These are phyloP conservation scores for Fusarium sp. DNA, from an alignment of 2,329 filamentous ascomycete genomes.

Conservation along the genomic window DNA sequence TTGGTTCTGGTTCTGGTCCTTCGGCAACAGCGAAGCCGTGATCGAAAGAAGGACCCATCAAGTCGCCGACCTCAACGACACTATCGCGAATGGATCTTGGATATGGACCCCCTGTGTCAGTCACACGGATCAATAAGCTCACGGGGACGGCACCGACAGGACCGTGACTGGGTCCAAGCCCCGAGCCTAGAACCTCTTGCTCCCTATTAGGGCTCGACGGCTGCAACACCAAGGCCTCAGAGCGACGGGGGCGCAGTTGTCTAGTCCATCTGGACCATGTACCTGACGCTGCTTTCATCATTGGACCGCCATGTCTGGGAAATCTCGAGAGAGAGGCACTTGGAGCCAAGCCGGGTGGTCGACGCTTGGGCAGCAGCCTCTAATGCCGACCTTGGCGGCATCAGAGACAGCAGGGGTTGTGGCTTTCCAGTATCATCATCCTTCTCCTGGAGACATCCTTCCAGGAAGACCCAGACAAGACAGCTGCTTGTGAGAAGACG, in stretches of 20 bases:
- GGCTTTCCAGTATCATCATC: not conserved
- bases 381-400: conserved; percentile 19
- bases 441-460: not conserved
- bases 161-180: conserved; percentile 14
- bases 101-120: not conserved
- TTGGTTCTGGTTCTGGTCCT: conserved; percentile 20
- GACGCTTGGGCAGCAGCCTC: conserved; percentile 2
- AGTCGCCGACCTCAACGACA: conserved; percentile 1
- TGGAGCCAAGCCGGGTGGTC: conserved; percentile 6
- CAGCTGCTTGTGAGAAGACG: not conserved
- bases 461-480: not conserved
- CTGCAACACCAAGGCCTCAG: conserved; percentile 21
- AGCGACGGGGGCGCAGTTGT: conserved; percentile 20
- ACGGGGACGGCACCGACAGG: conserved; percentile 15
- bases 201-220: conserved; percentile 11
- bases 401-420: conserved; percentile 10
- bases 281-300: conserved; percentile 4
- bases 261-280: conserved; percentile 2
- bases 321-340: not conserved
- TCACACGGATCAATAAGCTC: conserved; percentile 15
- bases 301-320: not conserved
- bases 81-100: conserved; percentile 16
- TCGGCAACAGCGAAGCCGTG: conserved; percentile 18
- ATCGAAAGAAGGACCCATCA: not conserved
- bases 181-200: conserved; percentile 31